Conservation (phyloP, 441 rosid genomes). For the Bocquillonia castaneifolia region DNA sequence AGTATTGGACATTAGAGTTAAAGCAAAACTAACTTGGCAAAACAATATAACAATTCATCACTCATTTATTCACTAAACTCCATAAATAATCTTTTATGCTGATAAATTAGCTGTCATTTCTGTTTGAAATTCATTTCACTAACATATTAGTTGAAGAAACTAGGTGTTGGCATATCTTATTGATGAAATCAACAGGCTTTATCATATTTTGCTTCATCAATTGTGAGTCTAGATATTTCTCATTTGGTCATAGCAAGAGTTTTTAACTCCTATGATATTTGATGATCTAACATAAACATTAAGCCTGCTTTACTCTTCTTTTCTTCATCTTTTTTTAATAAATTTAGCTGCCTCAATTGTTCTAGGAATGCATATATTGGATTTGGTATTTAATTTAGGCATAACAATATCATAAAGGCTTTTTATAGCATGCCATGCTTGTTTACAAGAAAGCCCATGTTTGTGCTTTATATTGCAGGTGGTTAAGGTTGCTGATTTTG, state of each 20-base stretch:
- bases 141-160: background rate
- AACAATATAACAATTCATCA: background rate
- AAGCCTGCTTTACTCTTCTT: no score
- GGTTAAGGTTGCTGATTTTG: slow-evolving; percentile 97
- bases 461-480: slow-evolving; percentile 39
- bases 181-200: background rate
- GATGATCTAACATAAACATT: no score
- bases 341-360: background rate
- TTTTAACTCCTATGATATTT: background rate
- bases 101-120: background rate
- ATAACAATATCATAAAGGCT: background rate
- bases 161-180: background rate
- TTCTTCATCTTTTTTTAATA: background rate
- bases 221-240: background rate
- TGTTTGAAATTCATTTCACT: background rate
- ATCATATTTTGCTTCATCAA: background rate
- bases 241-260: background rate
- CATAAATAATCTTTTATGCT: background rate
- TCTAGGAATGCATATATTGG: background rate
- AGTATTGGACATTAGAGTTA: background rate
- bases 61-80: background rate
- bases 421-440: background rate
- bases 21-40: background rate
- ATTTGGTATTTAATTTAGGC: background rate
- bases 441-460: background rate